Evolutionary conservation across 2,329 filamentous ascomycete species (phyloP), one percentile per base, ranked within the genome.

Genomic region (Fusarium redolens): DNA sequence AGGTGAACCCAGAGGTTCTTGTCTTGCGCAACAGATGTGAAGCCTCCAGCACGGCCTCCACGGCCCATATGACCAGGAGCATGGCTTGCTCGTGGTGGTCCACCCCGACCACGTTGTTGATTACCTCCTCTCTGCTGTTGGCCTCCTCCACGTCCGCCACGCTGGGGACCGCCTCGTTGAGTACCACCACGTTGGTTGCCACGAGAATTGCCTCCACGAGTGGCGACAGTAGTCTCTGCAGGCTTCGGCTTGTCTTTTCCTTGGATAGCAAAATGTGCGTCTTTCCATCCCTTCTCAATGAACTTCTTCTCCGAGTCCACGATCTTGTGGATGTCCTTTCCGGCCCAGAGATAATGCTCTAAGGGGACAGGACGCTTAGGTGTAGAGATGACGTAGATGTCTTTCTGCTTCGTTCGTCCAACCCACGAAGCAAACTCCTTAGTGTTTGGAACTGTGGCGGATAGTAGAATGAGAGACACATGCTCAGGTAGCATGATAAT

Each of bases 401-500:
- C 93, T 83, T 98, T 98, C 83, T 97, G 96, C 84, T 99, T 99
- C 1, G 96, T 99, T 56, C 96, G 90, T 15, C 96, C 96, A 30
- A 99, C 96, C 96, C 96, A 99, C 0, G 95, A 98, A 3, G 96
- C 96, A 78, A 99, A 99, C 80, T 99, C 96, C 71, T 98, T 91
- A 0, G 96, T 98, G 80, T 99, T 99, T 4, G 96, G 96, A 1
- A 99, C 96, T 2, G 96, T 99, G 1, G 96, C 96, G 8, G 96
- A 99, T 6, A 99, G 88, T 4, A 98, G 86, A 75, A 99, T 99
- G 28, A 99, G 88, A 4, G 96, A 97, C 43, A 99, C 94, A 83
- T 99, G 96, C 80, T 97, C 95, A 1, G 96, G 96, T 61, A 99
- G 87, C 96, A 99, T 98, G 78, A 99, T 99, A 79, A 99, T 99